Evolutionary conservation across 495 filamentous ascomycete genomes (phyloP).

Genomic region (Platismatia glauca): DNA sequence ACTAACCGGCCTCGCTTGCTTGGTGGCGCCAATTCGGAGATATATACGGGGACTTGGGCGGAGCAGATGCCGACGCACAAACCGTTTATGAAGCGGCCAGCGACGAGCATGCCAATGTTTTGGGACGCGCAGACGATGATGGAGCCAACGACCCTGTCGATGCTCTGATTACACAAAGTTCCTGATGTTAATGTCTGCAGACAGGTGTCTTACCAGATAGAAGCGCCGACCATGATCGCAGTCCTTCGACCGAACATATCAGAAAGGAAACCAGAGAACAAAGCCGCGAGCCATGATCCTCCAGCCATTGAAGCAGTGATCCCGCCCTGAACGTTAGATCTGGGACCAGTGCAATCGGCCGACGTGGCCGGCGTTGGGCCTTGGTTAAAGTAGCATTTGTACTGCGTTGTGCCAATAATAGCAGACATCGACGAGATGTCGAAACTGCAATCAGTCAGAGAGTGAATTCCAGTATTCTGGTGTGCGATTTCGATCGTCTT

Average conservation of each 20-base stretch:
- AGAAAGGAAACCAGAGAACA: constrained; percentile 55
- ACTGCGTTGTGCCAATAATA: constrained; percentile 22
- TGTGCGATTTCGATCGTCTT: constrained; percentile 30
- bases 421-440: constrained; percentile 25
- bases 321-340: constrained; percentile 44
- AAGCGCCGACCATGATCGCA: constrained; percentile 53
- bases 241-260: constrained; percentile 60
- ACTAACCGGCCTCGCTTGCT: constrained; percentile 73
- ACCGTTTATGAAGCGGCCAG: constrained; percentile 62
- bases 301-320: constrained; percentile 65
- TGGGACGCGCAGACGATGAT: constrained; percentile 62
- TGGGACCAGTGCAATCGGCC: not conserved
- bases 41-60: constrained; percentile 68
- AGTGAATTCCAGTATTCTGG: constrained; percentile 6
- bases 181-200: not conserved
- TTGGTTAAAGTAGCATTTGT: constrained; percentile 20
- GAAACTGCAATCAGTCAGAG: constrained; percentile 16
- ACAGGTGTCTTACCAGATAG: not conserved
- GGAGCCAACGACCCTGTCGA: constrained; percentile 50
- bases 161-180: not conserved
- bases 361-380: not conserved
- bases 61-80: constrained; percentile 69
- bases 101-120: constrained; percentile 57
- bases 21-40: constrained; percentile 68
- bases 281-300: constrained; percentile 64